A percentile compares a stretch with the other conserved stretches of the same genome.
Evolutionary conservation across 2,329 filamentous ascomycete genomes (phyloP).

Genomic region (Fusarium compactum): DNA sequence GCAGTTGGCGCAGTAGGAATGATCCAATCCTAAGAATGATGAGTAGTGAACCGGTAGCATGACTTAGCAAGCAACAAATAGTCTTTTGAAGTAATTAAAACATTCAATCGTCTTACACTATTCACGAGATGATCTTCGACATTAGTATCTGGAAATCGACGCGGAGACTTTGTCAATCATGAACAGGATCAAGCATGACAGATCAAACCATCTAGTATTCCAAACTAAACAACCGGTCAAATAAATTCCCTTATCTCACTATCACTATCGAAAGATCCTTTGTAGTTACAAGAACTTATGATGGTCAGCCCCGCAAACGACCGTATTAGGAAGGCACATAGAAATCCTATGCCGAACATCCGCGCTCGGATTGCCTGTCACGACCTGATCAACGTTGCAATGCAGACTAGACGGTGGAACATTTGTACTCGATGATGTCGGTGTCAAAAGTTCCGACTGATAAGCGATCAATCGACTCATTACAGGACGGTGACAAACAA

Average conservation of each 20-base stretch:
- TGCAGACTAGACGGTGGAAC: not conserved
- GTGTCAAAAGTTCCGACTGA: constrained; percentile 18
- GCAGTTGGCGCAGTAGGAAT: constrained; percentile 29
- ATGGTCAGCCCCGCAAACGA: constrained; percentile 21
- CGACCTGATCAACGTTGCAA: not conserved
- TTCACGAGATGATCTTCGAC: not conserved
- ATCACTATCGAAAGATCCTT: not conserved
- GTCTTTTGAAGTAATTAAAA: no score
- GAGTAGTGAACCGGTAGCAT: no score
- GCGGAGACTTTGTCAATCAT: not conserved
- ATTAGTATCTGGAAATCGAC: no score
- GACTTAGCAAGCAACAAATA: no score
- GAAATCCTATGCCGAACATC: constrained; percentile 32
- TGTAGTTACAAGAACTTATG: constrained; percentile 2
- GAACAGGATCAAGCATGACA: not conserved
- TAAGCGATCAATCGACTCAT: not conserved
- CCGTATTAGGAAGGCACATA: constrained; percentile 33
- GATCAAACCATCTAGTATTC: not conserved
- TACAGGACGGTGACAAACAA: not conserved
- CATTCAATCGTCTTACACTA: no score
- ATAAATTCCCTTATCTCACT: not conserved
- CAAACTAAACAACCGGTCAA: not conserved
- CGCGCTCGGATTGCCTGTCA: constrained; percentile 13
- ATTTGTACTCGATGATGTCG: not conserved
- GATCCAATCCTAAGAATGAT: not conserved